A percentile compares a stretch with the other conserved stretches of the same genome.
Conservation (phyloP, 129 eudicot species). For the Flaveria robusta region DNA sequence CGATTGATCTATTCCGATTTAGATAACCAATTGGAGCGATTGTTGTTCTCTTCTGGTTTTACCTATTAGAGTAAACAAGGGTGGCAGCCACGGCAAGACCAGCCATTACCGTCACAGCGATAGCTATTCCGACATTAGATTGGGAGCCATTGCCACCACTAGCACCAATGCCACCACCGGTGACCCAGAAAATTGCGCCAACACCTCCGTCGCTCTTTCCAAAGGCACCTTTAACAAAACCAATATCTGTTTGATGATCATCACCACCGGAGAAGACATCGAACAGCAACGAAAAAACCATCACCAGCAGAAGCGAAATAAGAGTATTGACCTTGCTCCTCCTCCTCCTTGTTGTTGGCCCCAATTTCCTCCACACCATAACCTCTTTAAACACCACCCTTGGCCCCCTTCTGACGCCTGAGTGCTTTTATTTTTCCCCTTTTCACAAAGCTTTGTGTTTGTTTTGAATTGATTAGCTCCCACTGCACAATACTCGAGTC, state of each 20-base stretch:
- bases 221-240: slow-evolving; percentile 13
- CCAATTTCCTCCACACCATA: slow-evolving; percentile 44
- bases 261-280: slow-evolving; percentile 61
- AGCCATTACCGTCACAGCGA: slow-evolving; percentile 71
- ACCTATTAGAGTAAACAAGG: slow-evolving; percentile 57
- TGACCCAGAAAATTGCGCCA: slow-evolving; percentile 40
- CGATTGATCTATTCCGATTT: slow-evolving; percentile 32
- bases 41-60: slow-evolving; percentile 16
- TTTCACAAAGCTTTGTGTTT: slow-evolving; percentile 1
- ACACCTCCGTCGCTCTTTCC: slow-evolving; percentile 48
- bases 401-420: too few species aligned
- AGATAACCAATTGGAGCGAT: neutral
- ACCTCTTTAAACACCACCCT: slow-evolving; percentile 31
- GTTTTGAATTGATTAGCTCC: slow-evolving; percentile 1
- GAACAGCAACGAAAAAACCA: slow-evolving; percentile 38
- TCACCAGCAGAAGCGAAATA: slow-evolving; percentile 25
- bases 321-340: slow-evolving; percentile 26
- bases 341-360: slow-evolving; percentile 29
- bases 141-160: slow-evolving; percentile 29
- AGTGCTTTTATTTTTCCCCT: neutral
- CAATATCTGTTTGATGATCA: slow-evolving; percentile 46
- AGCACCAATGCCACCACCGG: slow-evolving; percentile 36
- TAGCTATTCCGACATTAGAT: slow-evolving; percentile 57
- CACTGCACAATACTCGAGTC: slow-evolving; percentile 26
- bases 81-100: slow-evolving; percentile 66